These are phyloP conservation scores for Mycena haematopus DNA, from an alignment of 768 basidiomycete genomes.

Conservation along the genomic window DNA sequence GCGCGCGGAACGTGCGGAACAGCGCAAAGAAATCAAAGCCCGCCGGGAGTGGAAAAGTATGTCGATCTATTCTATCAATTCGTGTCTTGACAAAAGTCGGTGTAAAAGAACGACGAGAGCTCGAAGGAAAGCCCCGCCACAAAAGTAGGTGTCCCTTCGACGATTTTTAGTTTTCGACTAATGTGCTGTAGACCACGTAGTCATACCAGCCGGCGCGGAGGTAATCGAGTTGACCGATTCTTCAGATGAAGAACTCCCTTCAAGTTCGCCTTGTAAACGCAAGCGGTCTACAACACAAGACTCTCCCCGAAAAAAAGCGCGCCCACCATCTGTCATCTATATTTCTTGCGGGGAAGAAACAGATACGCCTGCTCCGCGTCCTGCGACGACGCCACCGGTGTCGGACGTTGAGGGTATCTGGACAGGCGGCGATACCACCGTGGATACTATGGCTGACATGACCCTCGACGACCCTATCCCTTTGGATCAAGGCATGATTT, in stretches of 20 bases:
- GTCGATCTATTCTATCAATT: not conserved
- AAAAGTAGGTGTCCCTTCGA: not conserved
- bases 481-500: not conserved
- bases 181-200: not conserved
- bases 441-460: not conserved
- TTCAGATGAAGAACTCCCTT: constrained; percentile 14
- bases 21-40: not conserved
- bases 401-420: not conserved
- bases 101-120: not conserved
- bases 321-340: not conserved
- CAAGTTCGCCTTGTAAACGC: constrained; percentile 5
- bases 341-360: constrained; percentile 2
- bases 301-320: constrained; percentile 6
- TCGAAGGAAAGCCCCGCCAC: not conserved
- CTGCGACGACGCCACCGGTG: constrained; percentile 2
- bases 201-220: not conserved
- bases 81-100: not conserved
- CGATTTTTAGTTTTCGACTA: not conserved
- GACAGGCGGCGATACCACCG: not conserved
- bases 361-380: not conserved
- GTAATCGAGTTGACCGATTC: constrained; percentile 4
- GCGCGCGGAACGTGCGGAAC: not conserved
- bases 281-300: not conserved
- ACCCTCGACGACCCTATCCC: not conserved
- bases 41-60: not conserved